Evolutionary conservation across 257 asterid genomes (phyloP).

Genomic region (Gentiana macrophylla): DNA sequence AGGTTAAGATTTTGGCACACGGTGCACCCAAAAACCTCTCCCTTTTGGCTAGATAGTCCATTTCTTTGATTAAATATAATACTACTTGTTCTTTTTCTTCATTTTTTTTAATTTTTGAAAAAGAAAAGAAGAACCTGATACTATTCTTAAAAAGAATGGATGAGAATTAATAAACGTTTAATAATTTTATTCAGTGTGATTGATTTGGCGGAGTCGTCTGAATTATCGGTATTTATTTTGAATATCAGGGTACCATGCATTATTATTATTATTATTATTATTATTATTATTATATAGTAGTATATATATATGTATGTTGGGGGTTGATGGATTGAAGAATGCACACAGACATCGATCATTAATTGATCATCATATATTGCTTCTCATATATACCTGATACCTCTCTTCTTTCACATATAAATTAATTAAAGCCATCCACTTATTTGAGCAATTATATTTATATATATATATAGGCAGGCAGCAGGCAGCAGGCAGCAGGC

Average conservation of each 20-base stretch:
- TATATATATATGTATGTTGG: conserved; percentile 6
- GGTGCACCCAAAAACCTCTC: too few relatives aligned
- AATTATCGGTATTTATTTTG: too few relatives aligned
- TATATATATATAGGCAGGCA: too few relatives aligned
- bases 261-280: conserved; percentile 11
- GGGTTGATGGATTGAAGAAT: conserved; percentile 5
- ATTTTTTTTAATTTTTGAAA: conserved; percentile 9
- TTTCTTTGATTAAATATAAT: too few relatives aligned
- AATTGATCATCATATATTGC: too few relatives aligned
- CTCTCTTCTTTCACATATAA: too few relatives aligned
- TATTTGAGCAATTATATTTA: too few relatives aligned
- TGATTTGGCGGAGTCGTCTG: too few relatives aligned
- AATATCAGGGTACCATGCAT: conserved; percentile 23
- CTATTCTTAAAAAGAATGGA: conserved; percentile 41
- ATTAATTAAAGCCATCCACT: too few relatives aligned
- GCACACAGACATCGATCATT: neutral
- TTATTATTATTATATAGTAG: neutral
- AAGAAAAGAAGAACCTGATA: conserved; percentile 46
- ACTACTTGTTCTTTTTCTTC: conserved; percentile 7
- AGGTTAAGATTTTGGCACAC: too few relatives aligned
- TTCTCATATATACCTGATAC: too few relatives aligned
- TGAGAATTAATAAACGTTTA: conserved; percentile 31
- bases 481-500: too few relatives aligned
- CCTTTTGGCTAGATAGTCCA: conserved; percentile 17
- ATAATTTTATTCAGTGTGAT: neutral